A percentile compares a stretch with the other conserved stretches of the same genome.
Evolutionary conservation across 208 protist species (phyloP).

Genomic region (Leptomonas pyrrhocoris): DNA sequence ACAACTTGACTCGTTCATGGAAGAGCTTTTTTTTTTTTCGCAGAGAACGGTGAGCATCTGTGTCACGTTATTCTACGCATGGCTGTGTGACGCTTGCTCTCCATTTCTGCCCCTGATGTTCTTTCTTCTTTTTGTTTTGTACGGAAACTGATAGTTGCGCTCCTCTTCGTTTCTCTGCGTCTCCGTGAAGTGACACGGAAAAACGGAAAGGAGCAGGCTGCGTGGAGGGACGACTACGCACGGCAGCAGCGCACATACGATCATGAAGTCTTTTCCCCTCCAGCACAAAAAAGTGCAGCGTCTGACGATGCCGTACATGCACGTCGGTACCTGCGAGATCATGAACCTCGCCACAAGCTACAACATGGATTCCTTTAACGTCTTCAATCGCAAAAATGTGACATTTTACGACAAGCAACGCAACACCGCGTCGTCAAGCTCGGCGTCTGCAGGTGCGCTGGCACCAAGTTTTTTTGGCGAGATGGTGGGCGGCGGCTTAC

Average conservation of each 20-base stretch:
- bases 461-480: conserved; percentile 46
- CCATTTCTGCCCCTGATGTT: too few relatives aligned
- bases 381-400: conserved; percentile 70
- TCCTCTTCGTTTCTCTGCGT: too few relatives aligned
- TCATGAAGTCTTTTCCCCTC: conserved; percentile 66
- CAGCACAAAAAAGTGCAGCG: conserved; percentile 79
- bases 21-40: too few relatives aligned
- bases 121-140: too few relatives aligned
- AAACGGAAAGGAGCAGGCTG: too few relatives aligned
- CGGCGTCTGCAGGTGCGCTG: neutral
- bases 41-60: too few relatives aligned
- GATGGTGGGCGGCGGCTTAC: conserved; percentile 65
- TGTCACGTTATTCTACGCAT: too few relatives aligned
- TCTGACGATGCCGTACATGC: conserved; percentile 62
- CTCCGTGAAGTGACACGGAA: too few relatives aligned
- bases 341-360: conserved; percentile 70
- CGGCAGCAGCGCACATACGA: neutral
- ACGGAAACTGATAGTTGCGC: too few relatives aligned
- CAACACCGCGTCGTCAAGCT: neutral
- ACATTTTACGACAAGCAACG: conserved; percentile 16
- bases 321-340: conserved; percentile 75
- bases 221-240: too few relatives aligned
- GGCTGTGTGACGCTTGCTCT: too few relatives aligned
- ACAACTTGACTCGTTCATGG: too few relatives aligned
- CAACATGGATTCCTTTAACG: conserved; percentile 69